Base-by-base conservation (phyloP, 1,284 basidiomycete genomes). In the Inonotus hispidus region DNA sequence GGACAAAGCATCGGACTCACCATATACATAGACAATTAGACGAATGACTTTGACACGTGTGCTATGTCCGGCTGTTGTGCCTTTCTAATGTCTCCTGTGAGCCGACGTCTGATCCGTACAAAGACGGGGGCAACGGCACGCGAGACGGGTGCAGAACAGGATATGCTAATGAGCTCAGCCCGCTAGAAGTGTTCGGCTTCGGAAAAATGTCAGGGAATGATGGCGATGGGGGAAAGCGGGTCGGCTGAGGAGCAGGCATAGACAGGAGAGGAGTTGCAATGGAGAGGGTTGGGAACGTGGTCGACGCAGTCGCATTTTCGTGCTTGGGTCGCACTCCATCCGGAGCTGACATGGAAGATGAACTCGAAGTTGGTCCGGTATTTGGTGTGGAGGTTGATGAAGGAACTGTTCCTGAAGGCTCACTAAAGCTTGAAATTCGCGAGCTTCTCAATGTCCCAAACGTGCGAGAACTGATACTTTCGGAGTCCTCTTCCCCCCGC, bases 101-200 rank as follows among this genome's bases (percentile, higher is more conserved):
- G 16, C 50, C 59, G 43, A 49, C 10, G 21, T 60, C 59, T 11
- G 43, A 55, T 14, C 41, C 59, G 23, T 62, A 57, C 13, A 62
- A 13, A 16, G 60, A 62, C 14, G 60, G 60, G 10, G 60, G 60
- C 2, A 62, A 49, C 11, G 60, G 60, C 16, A 62, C 39, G 38
- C 60, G 55, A 25, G 60, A 62, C 16, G 60, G 60, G 7, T 56
- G 55, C 4, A 62, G 60, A 1, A 53, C 25, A 5, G 60, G 60
- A 23, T 62, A 62, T 3, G 60, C 55, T 43, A 62, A 50, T n/a
- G 55, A 45, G 16, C 43, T 58, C 32, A 49, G 41, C 0, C 46
- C 47, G 32, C 37, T 39, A 23, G 39, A 16, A 43, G 38, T 25
- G 38, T 14, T 46, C 11, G 60, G 49, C 32, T 62, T 57, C 13